Percentiles rank a stretch among this genome's conserved stretches.
Conservation (phyloP, 139 green algal species). For the Haematococcus lacustris region DNA sequence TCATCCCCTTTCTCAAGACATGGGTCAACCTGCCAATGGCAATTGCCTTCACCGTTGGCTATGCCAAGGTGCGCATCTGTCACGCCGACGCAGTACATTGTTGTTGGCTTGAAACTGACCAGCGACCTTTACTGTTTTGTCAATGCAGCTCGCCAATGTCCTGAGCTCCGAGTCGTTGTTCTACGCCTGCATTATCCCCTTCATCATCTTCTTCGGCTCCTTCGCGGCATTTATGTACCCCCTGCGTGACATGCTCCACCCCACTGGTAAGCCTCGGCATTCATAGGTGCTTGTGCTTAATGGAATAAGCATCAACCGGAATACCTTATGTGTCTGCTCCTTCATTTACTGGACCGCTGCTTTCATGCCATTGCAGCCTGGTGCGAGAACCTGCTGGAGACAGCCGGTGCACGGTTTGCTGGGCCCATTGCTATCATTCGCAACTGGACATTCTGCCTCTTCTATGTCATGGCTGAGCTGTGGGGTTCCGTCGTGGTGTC, state of each 20-base stretch:
- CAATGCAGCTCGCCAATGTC: constrained; percentile 84
- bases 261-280: constrained; percentile 58
- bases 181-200: constrained; percentile 98
- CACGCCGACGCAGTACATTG: too few relatives aligned
- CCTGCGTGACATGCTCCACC: constrained; percentile 82
- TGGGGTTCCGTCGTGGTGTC: constrained; percentile 98
- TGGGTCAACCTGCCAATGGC: constrained; percentile 95
- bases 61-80: constrained; percentile 72
- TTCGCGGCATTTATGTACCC: constrained; percentile 98
- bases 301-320: too few relatives aligned
- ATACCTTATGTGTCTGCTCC: too few relatives aligned
- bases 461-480: constrained; percentile 99
- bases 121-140: too few relatives aligned
- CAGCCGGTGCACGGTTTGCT: constrained; percentile 68
- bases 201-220: constrained; percentile 94
- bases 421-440: constrained; percentile 96
- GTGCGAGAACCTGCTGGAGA: constrained; percentile 69
- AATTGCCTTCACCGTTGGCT: constrained; percentile 91
- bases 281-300: background rate
- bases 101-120: too few relatives aligned
- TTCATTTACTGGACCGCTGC: too few relatives aligned
- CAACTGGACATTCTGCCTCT: constrained; percentile 99
- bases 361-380: constrained; percentile 51
- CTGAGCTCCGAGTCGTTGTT: constrained; percentile 86
- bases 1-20: constrained; percentile 98